These are phyloP conservation scores for Trametes sp. DNA, from an alignment of 1,284 basidiomycete genomes.

Conservation along the genomic window DNA sequence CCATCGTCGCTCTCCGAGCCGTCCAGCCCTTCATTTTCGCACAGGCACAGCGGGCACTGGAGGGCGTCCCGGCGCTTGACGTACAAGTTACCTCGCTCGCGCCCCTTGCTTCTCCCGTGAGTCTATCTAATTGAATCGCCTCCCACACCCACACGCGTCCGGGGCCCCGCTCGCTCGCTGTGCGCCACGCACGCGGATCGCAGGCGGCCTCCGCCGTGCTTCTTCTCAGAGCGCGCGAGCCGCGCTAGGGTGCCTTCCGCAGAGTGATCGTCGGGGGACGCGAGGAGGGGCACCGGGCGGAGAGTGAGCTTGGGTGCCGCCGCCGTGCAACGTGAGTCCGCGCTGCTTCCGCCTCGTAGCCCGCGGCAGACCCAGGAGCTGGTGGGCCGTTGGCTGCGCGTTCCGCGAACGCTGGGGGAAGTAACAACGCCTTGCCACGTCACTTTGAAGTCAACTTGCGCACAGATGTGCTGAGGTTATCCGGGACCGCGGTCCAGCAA, in stretches of 20 bases:
- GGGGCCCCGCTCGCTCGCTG: neutral
- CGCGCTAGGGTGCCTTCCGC: neutral
- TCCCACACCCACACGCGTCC: too few species aligned
- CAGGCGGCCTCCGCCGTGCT: too few species aligned
- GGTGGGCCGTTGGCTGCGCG: neutral
- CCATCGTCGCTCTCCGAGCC: neutral
- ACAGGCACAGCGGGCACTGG: neutral
- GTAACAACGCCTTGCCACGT: too few species aligned
- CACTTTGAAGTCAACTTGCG: too few species aligned
- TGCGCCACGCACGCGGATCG: neutral
- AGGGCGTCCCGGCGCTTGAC: neutral
- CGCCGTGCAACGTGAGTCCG: too few species aligned
- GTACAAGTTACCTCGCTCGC: neutral
- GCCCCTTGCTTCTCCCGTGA: conserved; percentile 4
- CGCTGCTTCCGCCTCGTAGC: neutral
- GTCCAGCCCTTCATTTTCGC: neutral
- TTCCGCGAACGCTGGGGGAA: neutral
- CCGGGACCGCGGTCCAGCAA: neutral
- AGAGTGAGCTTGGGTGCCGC: neutral
- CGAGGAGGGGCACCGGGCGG: neutral
- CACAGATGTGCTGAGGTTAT: too few species aligned
- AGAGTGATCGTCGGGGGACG: neutral
- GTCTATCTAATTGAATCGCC: neutral
- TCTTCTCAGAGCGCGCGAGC: neutral
- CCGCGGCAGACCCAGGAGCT: neutral